phyloP scores from a whole-genome alignment of 371 early-diverging fungal species.

The Circinella minor region DNA sequence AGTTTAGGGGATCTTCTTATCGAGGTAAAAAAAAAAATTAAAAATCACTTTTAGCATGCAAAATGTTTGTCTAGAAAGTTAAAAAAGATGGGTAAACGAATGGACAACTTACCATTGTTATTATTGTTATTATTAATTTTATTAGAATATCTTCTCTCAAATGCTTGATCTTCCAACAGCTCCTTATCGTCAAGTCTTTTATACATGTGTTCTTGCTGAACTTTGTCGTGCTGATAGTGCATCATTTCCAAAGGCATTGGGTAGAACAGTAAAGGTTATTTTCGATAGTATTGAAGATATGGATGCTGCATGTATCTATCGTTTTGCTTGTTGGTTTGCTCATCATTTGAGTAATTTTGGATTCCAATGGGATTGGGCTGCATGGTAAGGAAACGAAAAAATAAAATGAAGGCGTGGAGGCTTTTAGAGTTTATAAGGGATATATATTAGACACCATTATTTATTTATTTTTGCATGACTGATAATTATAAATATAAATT shows the following conservation, averaged over 20 bases:
- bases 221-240: conserved; percentile 75
- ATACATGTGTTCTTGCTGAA: conserved; percentile 82
- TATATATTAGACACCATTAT: no score
- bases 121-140: neutral
- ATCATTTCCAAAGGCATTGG: conserved; percentile 70
- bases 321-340: conserved; percentile 87
- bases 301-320: conserved; percentile 86
- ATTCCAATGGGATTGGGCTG: conserved; percentile 89
- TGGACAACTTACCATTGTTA: neutral
- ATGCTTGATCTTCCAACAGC: conserved; percentile 73
- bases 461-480: no score
- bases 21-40: no score
- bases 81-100: no score
- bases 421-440: no score
- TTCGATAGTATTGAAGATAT: conserved; percentile 69
- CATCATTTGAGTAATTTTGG: conserved; percentile 93
- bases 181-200: conserved; percentile 75
- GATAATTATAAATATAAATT: conserved; percentile 5
- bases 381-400: conserved; percentile 65
- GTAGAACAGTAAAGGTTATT: conserved; percentile 60
- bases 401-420: no score
- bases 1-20: conserved; percentile 40
- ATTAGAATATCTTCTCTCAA: conserved; percentile 62
- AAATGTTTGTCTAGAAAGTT: neutral
- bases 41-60: neutral